phyloP scores from a whole-genome alignment of 177 flowering plant genomes.

The Tripterygium wilfordii region DNA sequence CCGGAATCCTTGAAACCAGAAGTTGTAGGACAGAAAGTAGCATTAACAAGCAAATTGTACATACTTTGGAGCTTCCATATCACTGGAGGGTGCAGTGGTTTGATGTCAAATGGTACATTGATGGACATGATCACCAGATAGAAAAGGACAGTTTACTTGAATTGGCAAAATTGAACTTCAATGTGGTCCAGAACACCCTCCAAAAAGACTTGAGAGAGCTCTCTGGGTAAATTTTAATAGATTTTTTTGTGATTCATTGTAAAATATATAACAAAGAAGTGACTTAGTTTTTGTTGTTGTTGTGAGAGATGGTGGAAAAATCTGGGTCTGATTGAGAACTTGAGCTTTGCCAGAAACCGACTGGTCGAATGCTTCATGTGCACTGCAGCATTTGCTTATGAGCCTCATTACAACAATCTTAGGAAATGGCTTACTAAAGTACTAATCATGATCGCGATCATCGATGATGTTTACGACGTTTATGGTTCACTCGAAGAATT shows the following conservation, averaged over 20 bases:
- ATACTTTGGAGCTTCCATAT: constrained; percentile 18
- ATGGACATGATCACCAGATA: constrained; percentile 1
- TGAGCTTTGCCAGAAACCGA: constrained; percentile 23
- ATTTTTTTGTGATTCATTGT: neutral
- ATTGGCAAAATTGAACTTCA: constrained; percentile 24
- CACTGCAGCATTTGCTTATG: constrained; percentile 14
- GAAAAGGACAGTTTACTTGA: constrained; percentile 1
- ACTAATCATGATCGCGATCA: constrained; percentile 8
- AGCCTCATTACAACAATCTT: constrained; percentile 10
- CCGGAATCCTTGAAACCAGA: constrained; percentile 1
- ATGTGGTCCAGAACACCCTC: constrained; percentile 18
- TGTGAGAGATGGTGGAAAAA: constrained; percentile 26
- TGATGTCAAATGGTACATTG: constrained; percentile 22
- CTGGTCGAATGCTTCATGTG: constrained; percentile 28
- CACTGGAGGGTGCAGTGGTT: constrained; percentile 22
- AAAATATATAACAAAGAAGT: too few species aligned
- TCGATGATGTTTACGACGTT: constrained; percentile 28
- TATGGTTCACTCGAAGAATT: constrained; percentile 29
- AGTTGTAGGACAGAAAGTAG: neutral
- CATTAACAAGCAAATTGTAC: constrained; percentile 3
- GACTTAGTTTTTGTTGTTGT: neutral
- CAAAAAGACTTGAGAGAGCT: constrained; percentile 24
- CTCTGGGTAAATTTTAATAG: constrained; percentile 10
- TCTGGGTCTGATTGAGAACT: constrained; percentile 8
- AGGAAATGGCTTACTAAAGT: constrained; percentile 25